These are phyloP conservation scores for Magnaporthiopsis rhizophila DNA, from an alignment of 2,329 filamentous ascomycete genomes.

Conservation along the genomic window DNA sequence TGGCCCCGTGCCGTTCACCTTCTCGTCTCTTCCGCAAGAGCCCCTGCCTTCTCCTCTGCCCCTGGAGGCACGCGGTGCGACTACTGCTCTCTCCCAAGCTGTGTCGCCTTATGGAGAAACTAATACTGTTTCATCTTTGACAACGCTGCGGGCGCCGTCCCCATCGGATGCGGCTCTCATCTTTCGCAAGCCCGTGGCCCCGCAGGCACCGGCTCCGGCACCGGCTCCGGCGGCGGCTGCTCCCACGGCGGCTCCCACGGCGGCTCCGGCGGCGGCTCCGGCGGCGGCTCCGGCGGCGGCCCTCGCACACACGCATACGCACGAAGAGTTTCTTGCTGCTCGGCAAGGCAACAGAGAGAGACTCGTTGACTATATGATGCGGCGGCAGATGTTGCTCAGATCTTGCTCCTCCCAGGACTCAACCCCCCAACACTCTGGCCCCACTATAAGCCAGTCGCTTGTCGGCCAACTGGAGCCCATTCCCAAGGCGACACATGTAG, in stretches of 20 bases:
- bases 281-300: background rate
- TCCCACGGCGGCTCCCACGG: background rate
- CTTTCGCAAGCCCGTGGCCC: background rate
- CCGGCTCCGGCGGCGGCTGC: background rate
- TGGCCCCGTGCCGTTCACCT: background rate
- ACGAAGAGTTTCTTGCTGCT: constrained; percentile 17
- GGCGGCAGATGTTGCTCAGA: too few relatives aligned
- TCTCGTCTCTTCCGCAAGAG: background rate
- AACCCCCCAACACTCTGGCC: too few relatives aligned
- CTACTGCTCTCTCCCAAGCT: background rate
- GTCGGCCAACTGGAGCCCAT: constrained; percentile 1
- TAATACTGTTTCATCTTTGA: background rate
- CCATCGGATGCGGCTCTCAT: constrained; percentile 14
- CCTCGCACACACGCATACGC: constrained; percentile 12
- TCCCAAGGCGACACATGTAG: background rate
- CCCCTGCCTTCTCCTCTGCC: background rate
- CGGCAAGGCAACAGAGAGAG: constrained; percentile 18
- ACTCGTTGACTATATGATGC: background rate
- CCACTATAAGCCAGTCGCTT: background rate
- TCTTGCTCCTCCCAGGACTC: background rate
- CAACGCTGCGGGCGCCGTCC: constrained; percentile 10
- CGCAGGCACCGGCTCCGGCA: background rate
- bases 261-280: background rate
- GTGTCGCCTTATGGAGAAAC: background rate
- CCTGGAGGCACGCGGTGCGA: background rate